A percentile compares a stretch with the other conserved stretches of the same genome.
Evolutionary conservation across 331 rosid species (phyloP).

Genomic region (Saraca asoca): DNA sequence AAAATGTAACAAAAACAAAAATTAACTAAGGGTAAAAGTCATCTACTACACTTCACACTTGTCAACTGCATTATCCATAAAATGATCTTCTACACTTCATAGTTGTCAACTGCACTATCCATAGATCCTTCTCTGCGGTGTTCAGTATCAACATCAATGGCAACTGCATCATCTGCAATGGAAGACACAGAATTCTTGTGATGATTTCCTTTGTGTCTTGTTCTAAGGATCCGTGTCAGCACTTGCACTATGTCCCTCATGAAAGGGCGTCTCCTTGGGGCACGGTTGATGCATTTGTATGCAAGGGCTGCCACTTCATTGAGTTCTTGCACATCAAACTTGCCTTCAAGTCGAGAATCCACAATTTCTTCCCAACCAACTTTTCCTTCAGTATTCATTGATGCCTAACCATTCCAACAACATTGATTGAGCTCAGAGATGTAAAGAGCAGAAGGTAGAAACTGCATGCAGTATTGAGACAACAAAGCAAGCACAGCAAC

Average conservation of each 20-base stretch:
- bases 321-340: constrained; percentile 67
- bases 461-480: constrained; percentile 7
- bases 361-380: constrained; percentile 97
- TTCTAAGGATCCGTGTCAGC: constrained; percentile 59
- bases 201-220: constrained; percentile 55
- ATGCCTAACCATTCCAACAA: constrained; percentile 65
- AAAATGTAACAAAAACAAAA: constrained; percentile 28
- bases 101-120: constrained; percentile 72
- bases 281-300: constrained; percentile 73
- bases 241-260: constrained; percentile 95
- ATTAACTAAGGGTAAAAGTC: constrained; percentile 33
- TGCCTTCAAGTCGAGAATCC: constrained; percentile 76
- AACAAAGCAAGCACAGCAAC: background rate
- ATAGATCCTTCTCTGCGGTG: constrained; percentile 81
- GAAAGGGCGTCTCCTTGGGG: constrained; percentile 77
- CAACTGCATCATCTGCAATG: constrained; percentile 58
- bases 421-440: constrained; percentile 15
- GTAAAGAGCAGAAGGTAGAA: background rate
- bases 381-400: constrained; percentile 88
- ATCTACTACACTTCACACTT: constrained; percentile 57
- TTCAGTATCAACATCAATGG: constrained; percentile 47
- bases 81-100: constrained; percentile 55
- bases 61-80: constrained; percentile 69
- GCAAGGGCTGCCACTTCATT: constrained; percentile 91
- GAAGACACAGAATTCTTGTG: constrained; percentile 65